phyloP scores from a whole-genome alignment of 2,329 filamentous ascomycete species.

The Neofusicoccum kwambonambiense region DNA sequence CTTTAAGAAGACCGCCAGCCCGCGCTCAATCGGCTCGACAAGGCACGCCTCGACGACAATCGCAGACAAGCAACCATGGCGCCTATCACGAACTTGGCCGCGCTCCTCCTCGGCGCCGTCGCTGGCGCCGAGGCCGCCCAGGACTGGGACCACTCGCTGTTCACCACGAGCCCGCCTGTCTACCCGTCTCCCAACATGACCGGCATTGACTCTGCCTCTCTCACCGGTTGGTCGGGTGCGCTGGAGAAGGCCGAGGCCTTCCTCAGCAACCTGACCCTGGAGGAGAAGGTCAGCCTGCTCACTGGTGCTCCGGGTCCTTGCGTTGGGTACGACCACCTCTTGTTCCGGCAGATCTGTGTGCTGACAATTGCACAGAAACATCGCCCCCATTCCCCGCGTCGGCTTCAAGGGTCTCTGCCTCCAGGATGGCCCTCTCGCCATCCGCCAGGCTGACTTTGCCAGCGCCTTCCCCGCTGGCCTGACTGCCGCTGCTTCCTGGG shows the following conservation, averaged over 20 bases:
- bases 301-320: slow-evolving; percentile 35
- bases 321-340: slow-evolving; percentile 27
- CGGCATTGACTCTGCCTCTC: slow-evolving; percentile 3
- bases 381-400: slow-evolving; percentile 36
- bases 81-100: slow-evolving; percentile 14
- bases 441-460: slow-evolving; percentile 22
- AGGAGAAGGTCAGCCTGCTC: slow-evolving; percentile 43
- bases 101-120: slow-evolving; percentile 13
- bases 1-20: background rate
- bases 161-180: slow-evolving; percentile 20
- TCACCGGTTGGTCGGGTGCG: slow-evolving; percentile 33
- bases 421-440: slow-evolving; percentile 40
- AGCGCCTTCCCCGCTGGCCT: slow-evolving; percentile 40
- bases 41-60: slow-evolving; percentile 13
- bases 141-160: slow-evolving; percentile 20
- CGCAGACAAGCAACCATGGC: slow-evolving; percentile 14
- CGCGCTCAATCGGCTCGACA: background rate
- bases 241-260: slow-evolving; percentile 36
- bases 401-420: slow-evolving; percentile 43
- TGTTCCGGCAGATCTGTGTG: background rate
- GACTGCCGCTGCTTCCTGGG: slow-evolving; percentile 42
- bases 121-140: slow-evolving; percentile 17
- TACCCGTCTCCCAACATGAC: slow-evolving; percentile 20
- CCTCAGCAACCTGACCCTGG: slow-evolving; percentile 35
- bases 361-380: slow-evolving; percentile 24